phyloP scores from a whole-genome alignment of 495 filamentous ascomycete genomes.

The Astrothelium macrocarpum region DNA sequence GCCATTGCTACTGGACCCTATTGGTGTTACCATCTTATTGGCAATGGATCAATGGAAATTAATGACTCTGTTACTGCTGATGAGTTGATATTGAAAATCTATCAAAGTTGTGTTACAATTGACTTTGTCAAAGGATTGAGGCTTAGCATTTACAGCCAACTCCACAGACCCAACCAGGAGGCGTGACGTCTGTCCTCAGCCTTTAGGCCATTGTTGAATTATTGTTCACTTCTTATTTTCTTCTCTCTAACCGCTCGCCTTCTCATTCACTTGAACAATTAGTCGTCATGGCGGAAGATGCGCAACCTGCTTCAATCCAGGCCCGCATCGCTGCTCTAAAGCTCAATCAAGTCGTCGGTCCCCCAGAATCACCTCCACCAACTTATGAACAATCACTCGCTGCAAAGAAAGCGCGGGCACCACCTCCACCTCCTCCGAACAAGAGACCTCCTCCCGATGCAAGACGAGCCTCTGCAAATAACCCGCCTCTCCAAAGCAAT shows the following conservation, averaged over 20 bases:
- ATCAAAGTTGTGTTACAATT: too few species aligned
- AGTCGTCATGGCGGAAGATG: slow-evolving; percentile 25
- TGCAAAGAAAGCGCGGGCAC: slow-evolving; percentile 28
- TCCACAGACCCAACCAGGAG: background rate
- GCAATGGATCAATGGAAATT: too few species aligned
- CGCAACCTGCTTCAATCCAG: slow-evolving; percentile 44
- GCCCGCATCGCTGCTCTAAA: slow-evolving; percentile 52
- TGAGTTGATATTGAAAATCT: too few species aligned
- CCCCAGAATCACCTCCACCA: slow-evolving; percentile 26
- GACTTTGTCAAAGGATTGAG: background rate
- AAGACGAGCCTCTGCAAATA: background rate
- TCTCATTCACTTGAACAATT: background rate
- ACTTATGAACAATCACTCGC: slow-evolving; percentile 21
- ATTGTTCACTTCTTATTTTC: background rate
- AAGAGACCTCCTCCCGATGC: background rate
- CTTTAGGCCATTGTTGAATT: background rate
- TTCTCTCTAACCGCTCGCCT: too few species aligned
- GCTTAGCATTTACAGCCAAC: background rate
- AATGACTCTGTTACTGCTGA: too few species aligned
- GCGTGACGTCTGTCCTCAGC: background rate
- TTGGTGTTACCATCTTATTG: too few species aligned
- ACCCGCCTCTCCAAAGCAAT: slow-evolving; percentile 24
- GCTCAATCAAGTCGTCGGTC: slow-evolving; percentile 43
- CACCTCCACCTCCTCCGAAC: slow-evolving; percentile 27
- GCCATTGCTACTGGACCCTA: too few species aligned